These are phyloP conservation scores for Jaapia argillacea DNA, from an alignment of 768 basidiomycete genomes.

Conservation along the genomic window DNA sequence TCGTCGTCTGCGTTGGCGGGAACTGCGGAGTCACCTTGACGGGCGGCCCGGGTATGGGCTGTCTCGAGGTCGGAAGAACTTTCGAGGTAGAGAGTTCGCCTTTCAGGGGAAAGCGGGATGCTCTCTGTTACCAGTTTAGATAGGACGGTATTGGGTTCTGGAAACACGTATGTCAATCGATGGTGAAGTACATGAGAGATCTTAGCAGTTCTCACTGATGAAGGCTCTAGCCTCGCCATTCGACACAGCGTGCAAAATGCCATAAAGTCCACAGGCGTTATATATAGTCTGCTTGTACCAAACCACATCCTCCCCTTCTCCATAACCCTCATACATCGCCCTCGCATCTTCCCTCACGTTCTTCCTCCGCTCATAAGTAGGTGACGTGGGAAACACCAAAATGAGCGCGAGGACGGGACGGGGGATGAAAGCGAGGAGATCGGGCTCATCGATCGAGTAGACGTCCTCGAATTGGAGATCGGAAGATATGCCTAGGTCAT, in stretches of 20 bases:
- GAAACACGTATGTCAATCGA: no score
- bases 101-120: background rate
- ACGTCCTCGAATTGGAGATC: slow-evolving; percentile 24
- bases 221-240: slow-evolving; percentile 17
- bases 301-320: slow-evolving; percentile 21
- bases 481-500: slow-evolving; percentile 18
- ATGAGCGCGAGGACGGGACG: slow-evolving; percentile 22
- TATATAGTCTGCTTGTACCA: slow-evolving; percentile 29
- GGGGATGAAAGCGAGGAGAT: slow-evolving; percentile 22
- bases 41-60: background rate
- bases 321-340: slow-evolving; percentile 18
- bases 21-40: slow-evolving; percentile 6
- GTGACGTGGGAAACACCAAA: slow-evolving; percentile 6
- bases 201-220: slow-evolving; percentile 12
- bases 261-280: slow-evolving; percentile 29
- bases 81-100: background rate
- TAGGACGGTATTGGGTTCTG: background rate
- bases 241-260: slow-evolving; percentile 22
- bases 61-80: background rate
- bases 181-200: background rate
- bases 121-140: background rate
- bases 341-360: slow-evolving; percentile 4
- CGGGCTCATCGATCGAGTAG: slow-evolving; percentile 22
- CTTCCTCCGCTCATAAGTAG: background rate
- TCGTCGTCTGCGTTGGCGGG: slow-evolving; percentile 22